Evolutionary conservation across 805 yeast species (phyloP).

Genomic region (Metschnikowia dekortorum): DNA sequence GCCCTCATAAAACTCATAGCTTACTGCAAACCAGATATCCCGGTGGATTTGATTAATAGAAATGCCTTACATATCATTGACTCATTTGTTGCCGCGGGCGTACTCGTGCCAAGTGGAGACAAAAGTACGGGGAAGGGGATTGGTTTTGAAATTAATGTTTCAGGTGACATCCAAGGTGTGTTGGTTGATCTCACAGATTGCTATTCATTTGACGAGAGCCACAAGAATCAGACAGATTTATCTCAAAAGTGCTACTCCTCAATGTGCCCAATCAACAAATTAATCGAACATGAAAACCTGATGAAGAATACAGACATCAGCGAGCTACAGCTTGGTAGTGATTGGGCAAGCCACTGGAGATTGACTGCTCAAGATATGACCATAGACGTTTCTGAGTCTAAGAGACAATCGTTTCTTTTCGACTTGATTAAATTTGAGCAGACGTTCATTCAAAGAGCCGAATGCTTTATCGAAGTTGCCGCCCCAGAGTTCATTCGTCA

Average conservation of each 20-base stretch:
- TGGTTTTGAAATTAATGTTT: constrained; percentile 5
- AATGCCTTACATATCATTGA: constrained; percentile 47
- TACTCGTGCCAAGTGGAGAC: constrained; percentile 12
- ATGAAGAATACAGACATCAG: constrained; percentile 18
- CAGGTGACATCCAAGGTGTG: constrained; percentile 33
- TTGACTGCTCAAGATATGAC: constrained; percentile 50
- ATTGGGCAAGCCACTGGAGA: constrained; percentile 69
- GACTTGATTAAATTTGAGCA: constrained; percentile 72
- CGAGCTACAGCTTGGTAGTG: constrained; percentile 34
- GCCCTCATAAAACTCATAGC: constrained; percentile 48
- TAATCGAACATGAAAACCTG: constrained; percentile 15
- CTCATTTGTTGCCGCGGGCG: constrained; percentile 39
- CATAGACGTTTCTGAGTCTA: constrained; percentile 49
- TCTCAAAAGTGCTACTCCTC: constrained; percentile 27
- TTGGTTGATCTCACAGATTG: constrained; percentile 44
- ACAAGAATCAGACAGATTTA: constrained; percentile 5
- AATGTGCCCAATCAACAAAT: constrained; percentile 28
- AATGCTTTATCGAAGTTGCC: constrained; percentile 51
- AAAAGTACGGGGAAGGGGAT: neutral
- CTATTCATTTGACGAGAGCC: constrained; percentile 31
- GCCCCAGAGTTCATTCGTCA: constrained; percentile 38
- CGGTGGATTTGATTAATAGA: constrained; percentile 47
- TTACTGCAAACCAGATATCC: constrained; percentile 46
- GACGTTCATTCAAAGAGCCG: constrained; percentile 61
- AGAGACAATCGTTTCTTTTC: constrained; percentile 69